Conservation (phyloP, 805 yeast species). For the Kazachstania kunashirensis region DNA sequence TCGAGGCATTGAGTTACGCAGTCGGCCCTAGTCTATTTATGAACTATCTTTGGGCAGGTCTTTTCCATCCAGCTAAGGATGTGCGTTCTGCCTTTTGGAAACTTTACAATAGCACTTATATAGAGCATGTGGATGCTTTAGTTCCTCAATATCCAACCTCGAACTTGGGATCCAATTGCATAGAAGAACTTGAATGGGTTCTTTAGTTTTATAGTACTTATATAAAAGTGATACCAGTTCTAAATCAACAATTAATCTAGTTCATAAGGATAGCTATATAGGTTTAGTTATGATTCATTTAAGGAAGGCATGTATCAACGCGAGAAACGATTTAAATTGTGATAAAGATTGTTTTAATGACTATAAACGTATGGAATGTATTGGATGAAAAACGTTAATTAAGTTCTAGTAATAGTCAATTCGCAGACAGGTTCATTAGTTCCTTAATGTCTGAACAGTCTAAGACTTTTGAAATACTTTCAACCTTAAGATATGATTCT, state of each 20-base stretch:
- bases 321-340: no score
- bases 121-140: constrained; percentile 61
- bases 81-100: constrained; percentile 84
- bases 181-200: constrained; percentile 44
- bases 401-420: no score
- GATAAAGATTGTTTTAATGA: no score
- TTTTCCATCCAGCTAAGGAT: constrained; percentile 86
- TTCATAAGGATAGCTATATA: no score
- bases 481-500: constrained; percentile 75
- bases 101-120: constrained; percentile 65
- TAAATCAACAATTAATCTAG: no score
- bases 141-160: constrained; percentile 74
- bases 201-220: constrained; percentile 8
- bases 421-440: no score
- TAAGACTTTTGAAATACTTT: constrained; percentile 55
- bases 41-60: constrained; percentile 77
- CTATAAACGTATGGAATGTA: no score
- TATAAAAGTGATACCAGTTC: neutral
- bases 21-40: constrained; percentile 68
- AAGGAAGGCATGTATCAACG: no score
- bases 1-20: constrained; percentile 60
- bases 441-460: no score
- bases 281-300: no score
- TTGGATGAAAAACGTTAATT: no score
- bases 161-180: constrained; percentile 23